Evolutionary conservation across 345 rosid genomes (phyloP), one percentile per base, ranked within the genome.

Genomic region (Iberis pinnata): DNA sequence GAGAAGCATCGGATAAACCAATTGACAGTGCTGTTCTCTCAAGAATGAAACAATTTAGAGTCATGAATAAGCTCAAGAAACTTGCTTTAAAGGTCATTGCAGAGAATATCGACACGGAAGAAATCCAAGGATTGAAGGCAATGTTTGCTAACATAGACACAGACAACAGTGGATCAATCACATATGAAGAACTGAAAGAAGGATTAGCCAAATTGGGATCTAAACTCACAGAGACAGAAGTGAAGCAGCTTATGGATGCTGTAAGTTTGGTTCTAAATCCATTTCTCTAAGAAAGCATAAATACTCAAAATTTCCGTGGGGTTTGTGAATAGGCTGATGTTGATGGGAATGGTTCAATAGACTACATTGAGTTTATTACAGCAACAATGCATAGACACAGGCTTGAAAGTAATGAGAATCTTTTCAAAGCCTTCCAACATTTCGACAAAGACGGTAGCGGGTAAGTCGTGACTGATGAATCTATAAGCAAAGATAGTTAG

Each of bases 1-100:
- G 92, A 58, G 75, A 64, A 41, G 89, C 96, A 58, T 80, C 94
- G 12, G 96, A 92, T 79, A 88, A 75, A 76, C 95, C 88, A 18
- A 76, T 92, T 58, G 96, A 85, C 38, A 83, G 69, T 67, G 98
- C 96, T 11, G 98, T 88, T 27, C 86, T 87, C 37, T 78, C 84
- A 18, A 81, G 96, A 68, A 79, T 92, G 98, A 92, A 90, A 78
- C 98, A 87, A 56, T 90, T 90, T 70, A 77, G 93, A 69, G 86
- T 81, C 29, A 87, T 90, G 96, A 87, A 90, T 80, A 84, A 90
- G 73, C 75, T 90, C 29, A 88, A 84, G 82, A 84, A 85, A 72
- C 95, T 90, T 48, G 96, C 96, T 22, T 44, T 88, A 55, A 87
- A 90, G 92, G 95, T 90, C 38, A 87, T 90, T 25, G 96, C 88